These are phyloP conservation scores for Ophiostoma triangulosporum DNA, from an alignment of 2,329 filamentous ascomycete species.

Conservation along the genomic window DNA sequence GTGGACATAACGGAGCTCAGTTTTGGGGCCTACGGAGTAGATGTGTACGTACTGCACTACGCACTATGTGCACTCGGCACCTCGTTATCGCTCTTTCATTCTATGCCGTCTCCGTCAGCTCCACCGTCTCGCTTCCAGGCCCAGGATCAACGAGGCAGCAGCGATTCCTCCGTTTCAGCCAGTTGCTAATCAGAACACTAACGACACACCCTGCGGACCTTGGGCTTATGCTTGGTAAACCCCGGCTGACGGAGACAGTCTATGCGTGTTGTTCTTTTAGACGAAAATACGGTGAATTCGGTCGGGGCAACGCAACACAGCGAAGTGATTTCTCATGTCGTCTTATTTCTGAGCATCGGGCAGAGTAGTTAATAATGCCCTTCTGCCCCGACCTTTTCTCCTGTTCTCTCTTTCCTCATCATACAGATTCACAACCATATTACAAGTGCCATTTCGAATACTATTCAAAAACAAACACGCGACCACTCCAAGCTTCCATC, in stretches of 20 bases:
- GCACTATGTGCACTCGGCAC: too few relatives aligned
- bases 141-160: conserved; percentile 1
- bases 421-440: neutral
- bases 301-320: conserved; percentile 4
- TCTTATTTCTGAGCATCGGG: neutral
- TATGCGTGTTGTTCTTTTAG: neutral
- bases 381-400: neutral
- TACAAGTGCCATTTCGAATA: too few relatives aligned
- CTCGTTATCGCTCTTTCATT: neutral
- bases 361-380: conserved; percentile 1
- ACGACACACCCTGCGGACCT: conserved; percentile 4
- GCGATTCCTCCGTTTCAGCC: conserved; percentile 3
- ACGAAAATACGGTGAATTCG: conserved; percentile 12
- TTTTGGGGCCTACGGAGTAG: too few relatives aligned
- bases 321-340: conserved; percentile 2
- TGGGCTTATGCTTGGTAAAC: conserved; percentile 9
- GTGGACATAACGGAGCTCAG: neutral
- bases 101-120: neutral
- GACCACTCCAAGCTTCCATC: neutral
- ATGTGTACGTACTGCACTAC: too few relatives aligned
- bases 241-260: conserved; percentile 9
- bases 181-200: neutral
- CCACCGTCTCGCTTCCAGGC: neutral
- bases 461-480: neutral
- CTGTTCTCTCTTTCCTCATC: neutral